Base-by-base conservation (phyloP, 345 rosid species). In the Dipteronia dyeriana region DNA sequence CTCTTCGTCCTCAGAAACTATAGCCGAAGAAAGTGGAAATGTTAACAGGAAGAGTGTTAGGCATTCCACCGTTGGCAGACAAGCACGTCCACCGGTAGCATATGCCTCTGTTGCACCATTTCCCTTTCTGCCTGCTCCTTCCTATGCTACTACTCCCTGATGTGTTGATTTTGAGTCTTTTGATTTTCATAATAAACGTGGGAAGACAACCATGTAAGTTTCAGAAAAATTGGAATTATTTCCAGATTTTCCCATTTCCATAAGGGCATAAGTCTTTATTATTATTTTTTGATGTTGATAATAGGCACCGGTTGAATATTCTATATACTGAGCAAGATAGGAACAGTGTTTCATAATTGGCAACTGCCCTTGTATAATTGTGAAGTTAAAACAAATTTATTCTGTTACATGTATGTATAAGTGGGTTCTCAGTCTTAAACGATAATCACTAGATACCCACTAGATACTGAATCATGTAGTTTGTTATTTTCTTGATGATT, bases 41-140 rank as follows among this genome's bases (percentile, higher is more conserved):
- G 68, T 25, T 53, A 20, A 75, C 17, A 75, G 22, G 3, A 76
- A 73, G 70, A 76, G 81, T 54, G 75, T 8, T 75, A 79, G 60
- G 67, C 78, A 31, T 14, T 41, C 29, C 14, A 39, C 79, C 9
- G 23, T 11, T 25, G 79, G 77, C 68, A 70, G 75, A 43, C 82
- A 66, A 69, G 74, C 82, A 39, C 91, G 84, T 0, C 76, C 98
- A 9, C 97, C 93, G 9, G 97, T 94, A 23, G 94, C 98, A 41
- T 91, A 90, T 23, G 97, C 99, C 34, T 96, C 95, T 2, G 82
- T 80, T 57, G 94, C 97, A n/a, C 97, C 99, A 11, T 94, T 96
- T 78, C 97, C 99, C 72, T 96, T 96, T 77, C 91, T 96, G 47
- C 97, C 95, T 1, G 98, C 84, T 60, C 97, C 97, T 72, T 86